These are phyloP conservation scores for Aphanocladium album DNA, from an alignment of 2,329 filamentous ascomycete species.

Conservation along the genomic window DNA sequence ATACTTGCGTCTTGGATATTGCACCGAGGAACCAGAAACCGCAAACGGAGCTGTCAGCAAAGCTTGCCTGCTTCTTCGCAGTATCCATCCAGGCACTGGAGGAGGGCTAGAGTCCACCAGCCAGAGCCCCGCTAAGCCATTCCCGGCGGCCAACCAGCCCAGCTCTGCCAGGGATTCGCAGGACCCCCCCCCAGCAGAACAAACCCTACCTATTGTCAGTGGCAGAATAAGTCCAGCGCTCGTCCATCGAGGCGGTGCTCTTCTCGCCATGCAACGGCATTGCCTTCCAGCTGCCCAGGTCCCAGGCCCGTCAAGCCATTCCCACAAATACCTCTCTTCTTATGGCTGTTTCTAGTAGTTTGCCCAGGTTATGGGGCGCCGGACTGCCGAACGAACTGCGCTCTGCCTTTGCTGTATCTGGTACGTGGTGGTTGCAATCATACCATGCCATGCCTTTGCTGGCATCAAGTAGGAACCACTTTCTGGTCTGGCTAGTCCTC, in stretches of 20 bases:
- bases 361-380: no score
- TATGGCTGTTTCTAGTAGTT: background rate
- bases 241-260: no score
- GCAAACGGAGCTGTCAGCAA: slow-evolving; percentile 6
- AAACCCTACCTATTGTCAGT: no score
- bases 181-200: no score
- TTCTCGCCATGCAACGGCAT: no score
- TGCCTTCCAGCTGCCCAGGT: no score
- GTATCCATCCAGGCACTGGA: background rate
- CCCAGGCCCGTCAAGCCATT: background rate
- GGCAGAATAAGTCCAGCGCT: no score
- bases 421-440: slow-evolving; percentile 1
- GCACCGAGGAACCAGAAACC: background rate
- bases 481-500: no score
- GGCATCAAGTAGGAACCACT: no score
- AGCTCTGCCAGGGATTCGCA: no score
- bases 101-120: background rate
- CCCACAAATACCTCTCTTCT: background rate
- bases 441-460: background rate
- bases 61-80: background rate
- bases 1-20: background rate
- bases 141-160: background rate
- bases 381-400: no score
- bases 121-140: background rate
- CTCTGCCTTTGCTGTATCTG: background rate